A percentile compares a stretch with the other conserved stretches of the same genome.
phyloP scores from a whole-genome alignment of 2,329 filamentous ascomycete genomes.

The Pezicula carpinea region DNA sequence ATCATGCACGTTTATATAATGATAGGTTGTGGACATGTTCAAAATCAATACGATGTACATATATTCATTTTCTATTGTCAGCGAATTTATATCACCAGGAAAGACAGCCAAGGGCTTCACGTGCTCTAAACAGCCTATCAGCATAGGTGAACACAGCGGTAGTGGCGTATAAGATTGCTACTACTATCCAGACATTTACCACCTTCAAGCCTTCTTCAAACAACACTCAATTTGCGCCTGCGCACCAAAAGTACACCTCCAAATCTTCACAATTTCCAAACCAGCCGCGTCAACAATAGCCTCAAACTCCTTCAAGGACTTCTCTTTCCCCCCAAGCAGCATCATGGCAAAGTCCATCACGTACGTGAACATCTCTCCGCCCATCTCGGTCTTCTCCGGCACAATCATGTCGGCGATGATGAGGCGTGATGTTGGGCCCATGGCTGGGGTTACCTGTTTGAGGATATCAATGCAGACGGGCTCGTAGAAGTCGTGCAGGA shows the following conservation, averaged over 20 bases:
- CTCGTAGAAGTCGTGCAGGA: constrained; percentile 32
- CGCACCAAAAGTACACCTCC: constrained; percentile 14
- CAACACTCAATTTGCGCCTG: constrained; percentile 16
- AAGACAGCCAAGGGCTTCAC: no score
- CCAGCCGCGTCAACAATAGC: constrained; percentile 28
- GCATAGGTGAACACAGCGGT: no score
- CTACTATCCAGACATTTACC: neutral
- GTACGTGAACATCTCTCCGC: constrained; percentile 20
- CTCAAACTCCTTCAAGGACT: constrained; percentile 26
- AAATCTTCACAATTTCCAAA: constrained; percentile 30
- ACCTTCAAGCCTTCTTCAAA: constrained; percentile 8
- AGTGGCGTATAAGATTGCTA: neutral
- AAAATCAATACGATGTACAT: no score
- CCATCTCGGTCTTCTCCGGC: constrained; percentile 26
- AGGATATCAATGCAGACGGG: constrained; percentile 26
- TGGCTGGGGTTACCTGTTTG: constrained; percentile 17
- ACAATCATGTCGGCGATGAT: constrained; percentile 33
- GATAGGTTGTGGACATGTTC: no score
- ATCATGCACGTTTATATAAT: no score
- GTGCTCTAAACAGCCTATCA: no score
- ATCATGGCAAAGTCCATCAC: constrained; percentile 30
- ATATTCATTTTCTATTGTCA: no score
- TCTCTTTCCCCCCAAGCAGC: constrained; percentile 26
- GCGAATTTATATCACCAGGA: no score
- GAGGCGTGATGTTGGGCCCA: constrained; percentile 28